These are phyloP conservation scores for Cicer cuneatum DNA, from an alignment of 306 rosid genomes.

Conservation along the genomic window DNA sequence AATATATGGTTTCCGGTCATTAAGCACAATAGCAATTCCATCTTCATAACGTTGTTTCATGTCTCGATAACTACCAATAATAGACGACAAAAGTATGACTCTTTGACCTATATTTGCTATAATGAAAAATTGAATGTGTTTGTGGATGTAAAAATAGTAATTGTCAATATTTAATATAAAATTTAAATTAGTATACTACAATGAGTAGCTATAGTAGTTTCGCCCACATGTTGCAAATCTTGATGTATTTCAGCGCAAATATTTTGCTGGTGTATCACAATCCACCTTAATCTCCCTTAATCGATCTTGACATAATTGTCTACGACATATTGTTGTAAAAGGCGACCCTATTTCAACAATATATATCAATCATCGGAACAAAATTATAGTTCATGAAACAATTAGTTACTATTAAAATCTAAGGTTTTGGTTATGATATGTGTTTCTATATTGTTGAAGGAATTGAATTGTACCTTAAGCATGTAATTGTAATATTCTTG, in stretches of 20 bases:
- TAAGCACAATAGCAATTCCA: neutral
- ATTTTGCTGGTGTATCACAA: neutral
- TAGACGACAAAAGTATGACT: neutral
- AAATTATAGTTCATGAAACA: neutral
- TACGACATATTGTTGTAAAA: neutral
- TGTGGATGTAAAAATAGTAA: too few species aligned
- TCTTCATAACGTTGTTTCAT: neutral
- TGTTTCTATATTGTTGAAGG: neutral
- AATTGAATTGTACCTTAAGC: neutral
- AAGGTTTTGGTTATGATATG: neutral
- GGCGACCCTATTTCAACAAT: neutral
- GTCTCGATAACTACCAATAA: neutral
- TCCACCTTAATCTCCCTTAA: neutral
- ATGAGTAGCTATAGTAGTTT: neutral
- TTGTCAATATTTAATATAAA: neutral
- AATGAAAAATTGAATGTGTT: neutral
- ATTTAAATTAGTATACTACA: neutral
- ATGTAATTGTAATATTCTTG: neutral
- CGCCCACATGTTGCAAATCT: neutral
- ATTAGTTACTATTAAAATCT: accelerated
- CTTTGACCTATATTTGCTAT: neutral
- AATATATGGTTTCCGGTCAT: neutral
- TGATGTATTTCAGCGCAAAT: neutral
- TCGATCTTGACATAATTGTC: constrained; percentile 2
- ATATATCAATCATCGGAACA: neutral